These are phyloP conservation scores for Moringa oleifera DNA, from an alignment of 345 rosid genomes.

Conservation along the genomic window DNA sequence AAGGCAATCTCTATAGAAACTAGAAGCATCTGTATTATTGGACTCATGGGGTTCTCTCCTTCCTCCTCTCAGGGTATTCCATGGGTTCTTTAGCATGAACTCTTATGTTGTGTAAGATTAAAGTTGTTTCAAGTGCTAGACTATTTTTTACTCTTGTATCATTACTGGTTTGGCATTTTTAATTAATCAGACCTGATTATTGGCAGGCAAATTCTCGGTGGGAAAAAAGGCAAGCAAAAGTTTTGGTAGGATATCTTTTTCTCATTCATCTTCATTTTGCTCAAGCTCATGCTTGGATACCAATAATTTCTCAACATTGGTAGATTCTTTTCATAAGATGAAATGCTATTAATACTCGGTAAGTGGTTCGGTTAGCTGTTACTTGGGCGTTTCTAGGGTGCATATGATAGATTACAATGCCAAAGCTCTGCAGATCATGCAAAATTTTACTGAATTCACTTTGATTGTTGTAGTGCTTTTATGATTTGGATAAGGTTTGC, in stretches of 20 bases:
- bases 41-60: not conserved
- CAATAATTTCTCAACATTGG: no score
- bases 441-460: not conserved
- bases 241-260: constrained; percentile 53
- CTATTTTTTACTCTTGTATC: not conserved
- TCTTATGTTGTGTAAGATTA: no score
- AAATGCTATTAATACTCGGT: no score
- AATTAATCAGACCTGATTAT: constrained; percentile 9
- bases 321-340: not conserved
- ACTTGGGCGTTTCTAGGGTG: not conserved
- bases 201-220: constrained; percentile 86
- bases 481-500: not conserved
- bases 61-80: no score
- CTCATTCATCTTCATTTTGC: not conserved
- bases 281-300: not conserved
- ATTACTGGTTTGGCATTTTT: not conserved
- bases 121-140: no score
- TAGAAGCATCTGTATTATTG: not conserved
- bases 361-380: no score
- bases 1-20: no score
- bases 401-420: not conserved
- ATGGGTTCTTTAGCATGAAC: no score
- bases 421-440: not conserved
- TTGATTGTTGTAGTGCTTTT: not conserved
- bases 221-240: constrained; percentile 91